Percentiles rank a stretch among this genome's conserved stretches.
phyloP scores from a whole-genome alignment of 805 yeast genomes.

The Wickerhamomyces strasburgensis region DNA sequence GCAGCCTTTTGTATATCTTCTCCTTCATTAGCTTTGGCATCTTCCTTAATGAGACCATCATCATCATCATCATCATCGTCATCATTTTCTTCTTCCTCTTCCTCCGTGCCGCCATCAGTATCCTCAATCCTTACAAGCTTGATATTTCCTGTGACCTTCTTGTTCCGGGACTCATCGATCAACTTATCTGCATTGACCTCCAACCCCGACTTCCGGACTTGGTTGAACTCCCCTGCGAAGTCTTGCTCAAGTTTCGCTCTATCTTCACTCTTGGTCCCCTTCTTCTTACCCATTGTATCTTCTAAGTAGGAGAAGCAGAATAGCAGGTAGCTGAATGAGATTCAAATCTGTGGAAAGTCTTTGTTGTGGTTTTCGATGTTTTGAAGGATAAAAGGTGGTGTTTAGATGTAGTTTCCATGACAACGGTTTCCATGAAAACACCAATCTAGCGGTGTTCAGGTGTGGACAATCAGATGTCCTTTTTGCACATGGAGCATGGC shows the following conservation, averaged over 20 bases:
- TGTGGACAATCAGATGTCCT: too few species aligned
- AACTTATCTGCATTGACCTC: conserved; percentile 9
- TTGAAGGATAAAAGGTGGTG: neutral
- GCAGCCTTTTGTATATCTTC: too few species aligned
- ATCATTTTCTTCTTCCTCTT: neutral
- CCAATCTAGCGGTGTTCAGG: too few species aligned
- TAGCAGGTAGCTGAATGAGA: too few species aligned
- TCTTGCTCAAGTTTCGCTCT: conserved; percentile 12
- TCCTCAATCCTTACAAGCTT: neutral
- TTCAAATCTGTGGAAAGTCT: too few species aligned
- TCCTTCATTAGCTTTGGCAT: neutral
- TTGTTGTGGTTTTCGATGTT: neutral
- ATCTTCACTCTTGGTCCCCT: too few species aligned
- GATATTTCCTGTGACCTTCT: neutral
- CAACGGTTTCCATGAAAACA: too few species aligned
- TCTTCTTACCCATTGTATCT: too few species aligned
- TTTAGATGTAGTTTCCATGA: neutral
- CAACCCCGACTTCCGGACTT: conserved; percentile 14
- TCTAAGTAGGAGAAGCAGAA: too few species aligned
- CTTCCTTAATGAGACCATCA: neutral
- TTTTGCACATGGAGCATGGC: too few species aligned
- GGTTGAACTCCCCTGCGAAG: conserved; percentile 20
- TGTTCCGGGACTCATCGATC: conserved; percentile 1
- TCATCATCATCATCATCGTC: conserved; percentile 1
- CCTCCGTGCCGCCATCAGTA: neutral